Percentiles rank a stretch among this genome's conserved stretches.
phyloP scores from a whole-genome alignment of 2,329 filamentous ascomycete genomes.

The Cordyceps cateniannulata region DNA sequence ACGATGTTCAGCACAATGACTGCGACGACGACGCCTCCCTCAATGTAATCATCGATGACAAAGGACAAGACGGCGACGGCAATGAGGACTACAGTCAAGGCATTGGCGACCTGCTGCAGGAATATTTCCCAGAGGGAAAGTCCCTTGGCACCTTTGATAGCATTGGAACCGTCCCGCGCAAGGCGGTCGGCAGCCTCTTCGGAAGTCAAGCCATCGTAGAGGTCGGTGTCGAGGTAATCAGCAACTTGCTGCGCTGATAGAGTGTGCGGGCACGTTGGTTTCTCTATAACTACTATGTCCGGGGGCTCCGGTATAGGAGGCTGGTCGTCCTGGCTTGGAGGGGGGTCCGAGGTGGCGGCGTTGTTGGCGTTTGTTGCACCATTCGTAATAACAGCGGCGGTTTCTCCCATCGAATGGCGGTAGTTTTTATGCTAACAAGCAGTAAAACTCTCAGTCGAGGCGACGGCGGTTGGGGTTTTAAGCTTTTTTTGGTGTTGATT shows the following conservation, averaged over 20 bases:
- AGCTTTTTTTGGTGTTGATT: slow-evolving; percentile 5
- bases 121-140: slow-evolving; percentile 70
- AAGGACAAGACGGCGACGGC: slow-evolving; percentile 67
- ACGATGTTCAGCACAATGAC: slow-evolving; percentile 63
- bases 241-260: slow-evolving; percentile 30
- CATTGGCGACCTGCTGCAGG: slow-evolving; percentile 71
- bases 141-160: slow-evolving; percentile 64
- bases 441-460: slow-evolving; percentile 5
- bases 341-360: slow-evolving; percentile 29
- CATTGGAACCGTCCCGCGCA: slow-evolving; percentile 60
- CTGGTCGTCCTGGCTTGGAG: slow-evolving; percentile 30
- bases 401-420: slow-evolving; percentile 37
- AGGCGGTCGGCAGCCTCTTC: slow-evolving; percentile 60
- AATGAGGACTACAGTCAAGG: slow-evolving; percentile 66
- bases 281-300: slow-evolving; percentile 29
- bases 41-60: slow-evolving; percentile 57
- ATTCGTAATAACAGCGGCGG: slow-evolving; percentile 31
- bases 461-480: not conserved
- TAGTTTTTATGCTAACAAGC: slow-evolving; percentile 18
- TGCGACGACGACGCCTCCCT: slow-evolving; percentile 56
- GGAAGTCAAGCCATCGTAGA: slow-evolving; percentile 54
- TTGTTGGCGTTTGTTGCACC: slow-evolving; percentile 33
- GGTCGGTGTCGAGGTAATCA: slow-evolving; percentile 34
- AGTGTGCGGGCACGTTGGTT: slow-evolving; percentile 29
- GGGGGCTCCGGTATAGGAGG: slow-evolving; percentile 34